Base-by-base conservation (phyloP, 148 eudicot genomes). In the Salicornia ramosissima region DNA sequence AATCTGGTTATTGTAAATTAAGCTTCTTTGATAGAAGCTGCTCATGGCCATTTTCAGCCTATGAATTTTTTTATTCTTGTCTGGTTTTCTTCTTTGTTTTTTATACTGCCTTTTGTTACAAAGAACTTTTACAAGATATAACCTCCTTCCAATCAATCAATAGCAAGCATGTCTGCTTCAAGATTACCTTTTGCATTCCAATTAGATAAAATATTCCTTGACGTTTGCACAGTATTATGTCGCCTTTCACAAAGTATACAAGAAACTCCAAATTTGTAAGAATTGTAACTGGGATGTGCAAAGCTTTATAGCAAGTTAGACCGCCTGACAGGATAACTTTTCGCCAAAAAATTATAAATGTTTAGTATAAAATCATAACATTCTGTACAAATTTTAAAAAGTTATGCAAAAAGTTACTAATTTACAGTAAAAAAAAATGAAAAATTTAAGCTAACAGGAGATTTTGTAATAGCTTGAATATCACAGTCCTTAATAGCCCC, bases 131-230 rank as follows among this genome's bases (percentile, higher is more conserved):
- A 15, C 19, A 10, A 45, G 24, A 8, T 13, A 47, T 63, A 22
- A 52, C 16, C 18, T 22, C 9, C 0, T 25, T 25, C 42, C 53
- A 14, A 22, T 68, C 33, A 26, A 61, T 36, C 40, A 36, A 8
- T 8, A 36, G 40, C 65, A 36, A 30, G 43, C 49, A 46, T 67
- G 57, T 68, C 67, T 57, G 49, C 30, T 33, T 60, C 46, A 21
- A 56, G 47, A 46, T 22, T 15, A 69, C 46, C 40, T 39, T 36
- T 74, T 68, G 31, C 30, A 42, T 26, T 58, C 61, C 42, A 55
- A 52, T 75, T 31, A 28, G 31, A 60, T 69, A 36, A 75, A 63
- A 49, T 36, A 11, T 24, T 24, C 66, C 56, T 61, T 52, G n/a
- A 19, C 46, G 25, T 30, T 51, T 31, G 14, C 6, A 21, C 10